A percentile compares a stretch with the other conserved stretches of the same genome.
Conservation (phyloP, 208 protist species). For the Leishmania tarentolae region DNA sequence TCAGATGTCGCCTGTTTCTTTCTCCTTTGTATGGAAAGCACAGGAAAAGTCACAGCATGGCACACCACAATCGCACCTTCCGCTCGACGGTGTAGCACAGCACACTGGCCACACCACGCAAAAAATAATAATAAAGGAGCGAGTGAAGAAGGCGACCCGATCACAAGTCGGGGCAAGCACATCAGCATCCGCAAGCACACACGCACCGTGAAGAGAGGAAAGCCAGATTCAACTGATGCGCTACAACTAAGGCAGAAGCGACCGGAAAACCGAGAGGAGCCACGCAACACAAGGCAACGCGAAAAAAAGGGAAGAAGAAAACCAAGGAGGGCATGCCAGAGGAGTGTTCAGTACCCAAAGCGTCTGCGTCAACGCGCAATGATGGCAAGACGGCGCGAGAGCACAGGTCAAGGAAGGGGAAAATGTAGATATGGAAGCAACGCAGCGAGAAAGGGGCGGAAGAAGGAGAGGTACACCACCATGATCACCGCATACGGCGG, state of each 20-base stretch:
- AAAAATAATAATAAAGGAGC: neutral
- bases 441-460: slow-evolving; percentile 4
- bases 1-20: neutral
- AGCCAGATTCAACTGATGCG: neutral
- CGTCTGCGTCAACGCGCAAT: neutral
- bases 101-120: neutral
- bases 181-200: neutral
- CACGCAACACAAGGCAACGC: neutral
- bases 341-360: neutral
- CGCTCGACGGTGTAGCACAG: neutral
- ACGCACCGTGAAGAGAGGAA: neutral
- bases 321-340: neutral
- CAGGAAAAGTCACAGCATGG: neutral
- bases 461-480: neutral
- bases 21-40: neutral
- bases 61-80: neutral
- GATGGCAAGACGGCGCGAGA: neutral
- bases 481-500: no score
- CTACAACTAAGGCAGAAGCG: neutral
- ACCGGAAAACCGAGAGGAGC: neutral
- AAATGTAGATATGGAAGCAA: neutral
- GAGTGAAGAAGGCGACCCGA: neutral
- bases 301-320: neutral
- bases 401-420: neutral
- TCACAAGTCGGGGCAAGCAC: neutral